Percentiles rank a stretch among this genome's conserved stretches.
Conservation (phyloP, 1,284 basidiomycete genomes). For the Sporisorium sorghi region DNA sequence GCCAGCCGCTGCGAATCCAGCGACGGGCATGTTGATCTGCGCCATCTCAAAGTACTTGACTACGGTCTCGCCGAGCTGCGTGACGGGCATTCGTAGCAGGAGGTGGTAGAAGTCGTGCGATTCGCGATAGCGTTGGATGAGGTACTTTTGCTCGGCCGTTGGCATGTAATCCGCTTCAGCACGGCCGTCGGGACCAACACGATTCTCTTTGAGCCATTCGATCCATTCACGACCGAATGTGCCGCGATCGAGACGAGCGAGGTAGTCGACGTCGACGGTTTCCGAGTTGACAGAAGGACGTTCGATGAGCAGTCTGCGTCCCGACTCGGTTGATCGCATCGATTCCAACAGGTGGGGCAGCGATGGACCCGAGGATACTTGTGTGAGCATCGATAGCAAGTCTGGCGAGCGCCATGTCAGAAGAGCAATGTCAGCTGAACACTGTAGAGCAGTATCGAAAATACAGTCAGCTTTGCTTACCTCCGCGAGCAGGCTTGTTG, state of each 20-base stretch:
- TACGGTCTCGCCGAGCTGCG: constrained; percentile 90
- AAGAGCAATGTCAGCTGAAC: background rate
- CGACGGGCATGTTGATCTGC: constrained; percentile 90
- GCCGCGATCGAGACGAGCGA: constrained; percentile 79
- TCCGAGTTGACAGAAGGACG: constrained; percentile 83
- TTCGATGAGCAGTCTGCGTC: constrained; percentile 79
- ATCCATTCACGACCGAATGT: constrained; percentile 89
- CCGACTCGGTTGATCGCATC: constrained; percentile 79
- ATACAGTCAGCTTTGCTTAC: too few species aligned
- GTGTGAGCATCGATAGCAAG: constrained; percentile 58
- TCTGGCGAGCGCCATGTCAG: constrained; percentile 6
- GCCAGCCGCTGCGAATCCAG: constrained; percentile 82
- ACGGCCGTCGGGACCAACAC: constrained; percentile 93
- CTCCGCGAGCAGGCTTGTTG: constrained; percentile 83
- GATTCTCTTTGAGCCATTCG: constrained; percentile 88
- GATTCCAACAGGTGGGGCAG: constrained; percentile 82
- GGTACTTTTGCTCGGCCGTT: constrained; percentile 78
- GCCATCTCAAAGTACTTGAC: constrained; percentile 95
- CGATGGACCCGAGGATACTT: constrained; percentile 72
- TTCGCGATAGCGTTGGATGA: constrained; percentile 97
- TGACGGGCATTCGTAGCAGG: constrained; percentile 86
- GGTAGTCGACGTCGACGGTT: constrained; percentile 79
- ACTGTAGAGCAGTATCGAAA: background rate
- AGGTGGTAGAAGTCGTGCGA: constrained; percentile 95
- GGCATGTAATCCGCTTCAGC: constrained; percentile 80